Evolutionary conservation across 2,329 filamentous ascomycete genomes (phyloP).

Genomic region (Aspergillus neoniger): DNA sequence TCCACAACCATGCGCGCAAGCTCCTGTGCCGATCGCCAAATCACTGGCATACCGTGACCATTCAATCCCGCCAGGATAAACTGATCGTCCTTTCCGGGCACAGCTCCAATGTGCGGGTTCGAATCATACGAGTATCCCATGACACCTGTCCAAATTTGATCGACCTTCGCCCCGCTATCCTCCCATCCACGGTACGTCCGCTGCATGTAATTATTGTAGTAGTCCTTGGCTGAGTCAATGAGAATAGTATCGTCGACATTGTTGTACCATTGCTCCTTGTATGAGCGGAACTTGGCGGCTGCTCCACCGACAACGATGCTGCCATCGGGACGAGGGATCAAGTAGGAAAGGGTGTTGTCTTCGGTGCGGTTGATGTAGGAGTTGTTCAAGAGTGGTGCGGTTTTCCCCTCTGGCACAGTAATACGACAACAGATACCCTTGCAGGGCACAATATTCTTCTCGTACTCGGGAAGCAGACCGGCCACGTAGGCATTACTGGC

Average conservation of each 20-base stretch:
- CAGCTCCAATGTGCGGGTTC: constrained; percentile 54
- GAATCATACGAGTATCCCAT: constrained; percentile 56
- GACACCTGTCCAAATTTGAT: constrained; percentile 44
- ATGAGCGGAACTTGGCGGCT: constrained; percentile 46
- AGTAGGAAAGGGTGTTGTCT: constrained; percentile 48
- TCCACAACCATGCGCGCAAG: constrained; percentile 56
- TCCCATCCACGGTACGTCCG: constrained; percentile 39
- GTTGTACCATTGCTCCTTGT: constrained; percentile 46
- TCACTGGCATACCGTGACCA: constrained; percentile 67
- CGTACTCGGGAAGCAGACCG: constrained; percentile 68
- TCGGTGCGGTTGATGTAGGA: constrained; percentile 62
- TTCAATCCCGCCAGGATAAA: constrained; percentile 65
- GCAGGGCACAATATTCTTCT: constrained; percentile 72
- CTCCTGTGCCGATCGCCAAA: constrained; percentile 60
- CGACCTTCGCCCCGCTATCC: constrained; percentile 28
- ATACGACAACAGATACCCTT: constrained; percentile 55
- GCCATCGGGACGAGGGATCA: constrained; percentile 58
- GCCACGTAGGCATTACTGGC: constrained; percentile 84
- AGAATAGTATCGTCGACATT: constrained; percentile 51
- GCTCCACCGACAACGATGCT: constrained; percentile 64
- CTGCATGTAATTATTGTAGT: constrained; percentile 41
- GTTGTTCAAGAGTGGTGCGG: constrained; percentile 35
- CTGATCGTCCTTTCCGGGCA: constrained; percentile 49
- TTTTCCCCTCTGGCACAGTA: constrained; percentile 21
- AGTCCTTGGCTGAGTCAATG: constrained; percentile 46